Base-by-base conservation (phyloP, 495 filamentous ascomycete genomes). In the Trichoderma gamsii region DNA sequence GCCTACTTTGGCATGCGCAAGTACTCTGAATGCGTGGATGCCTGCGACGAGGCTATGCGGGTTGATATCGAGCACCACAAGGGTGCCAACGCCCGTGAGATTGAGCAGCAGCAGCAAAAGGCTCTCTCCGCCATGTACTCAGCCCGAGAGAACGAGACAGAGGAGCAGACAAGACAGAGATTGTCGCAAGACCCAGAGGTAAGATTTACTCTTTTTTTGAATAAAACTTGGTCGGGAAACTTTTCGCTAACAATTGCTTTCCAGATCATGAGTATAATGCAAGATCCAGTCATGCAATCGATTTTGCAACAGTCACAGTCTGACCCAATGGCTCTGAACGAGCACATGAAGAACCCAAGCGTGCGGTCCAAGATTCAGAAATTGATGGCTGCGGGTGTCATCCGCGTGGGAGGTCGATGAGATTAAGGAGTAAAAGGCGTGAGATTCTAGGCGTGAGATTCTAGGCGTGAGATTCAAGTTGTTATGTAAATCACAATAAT, bases 251-350 rank as follows among this genome's bases (percentile, higher is more conserved):
- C 73, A 15, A 59, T 4, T 15, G 21, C 4, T 1, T 35, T 65
- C 18, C 69, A 95, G 89, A 94, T 97, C 76, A 88, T 95, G 86
- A 80, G 85, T 67, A 96, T 98, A 74, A 89, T 97, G 75, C 87
- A 90, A 76, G 96, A 98, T 74, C 95, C 95, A 5, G 88, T 99
- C 73, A 98, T 98, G 96, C 92, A 98, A 78, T 91, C 89, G 75
- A 99, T 98, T 72, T 87, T 99, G 49, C 91, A 95, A 77, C 92
- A 97, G 81, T 95, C 95, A 64, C 97, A 98, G 83, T 87, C 87
- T 63, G 92, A 98, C 76, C 95, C 95, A 4, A 88, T 88, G 27
- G 93, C 96, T 29, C 82, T 99, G 72, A 88, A 93, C 71, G 93
- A 98, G 73, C 95, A 99, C 79, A 97, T 98, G 92, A 91, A 89